Evolutionary conservation across 129 eudicot genomes (phyloP).

Genomic region (Calendula officinalis): DNA sequence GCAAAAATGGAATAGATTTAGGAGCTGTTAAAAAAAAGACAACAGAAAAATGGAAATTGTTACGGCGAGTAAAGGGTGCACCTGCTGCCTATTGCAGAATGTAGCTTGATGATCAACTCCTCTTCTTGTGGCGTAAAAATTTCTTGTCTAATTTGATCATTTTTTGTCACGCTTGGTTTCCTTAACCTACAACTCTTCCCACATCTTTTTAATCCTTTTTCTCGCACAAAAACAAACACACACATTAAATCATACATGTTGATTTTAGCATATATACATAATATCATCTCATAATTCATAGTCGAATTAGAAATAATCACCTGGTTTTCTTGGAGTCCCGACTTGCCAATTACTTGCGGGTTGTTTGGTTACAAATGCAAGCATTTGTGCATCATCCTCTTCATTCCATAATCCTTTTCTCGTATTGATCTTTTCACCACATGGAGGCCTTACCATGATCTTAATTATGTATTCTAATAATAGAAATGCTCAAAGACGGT

Average conservation of each 20-base stretch:
- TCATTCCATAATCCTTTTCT: slow-evolving; percentile 44
- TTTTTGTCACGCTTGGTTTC: slow-evolving; percentile 44
- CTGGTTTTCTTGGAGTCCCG: slow-evolving; percentile 45
- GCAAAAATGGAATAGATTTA: too few relatives aligned
- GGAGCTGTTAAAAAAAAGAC: too few relatives aligned
- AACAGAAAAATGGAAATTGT: background rate
- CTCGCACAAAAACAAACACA: slow-evolving; percentile 17
- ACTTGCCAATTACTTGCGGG: slow-evolving; percentile 46
- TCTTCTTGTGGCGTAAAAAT: slow-evolving; percentile 86
- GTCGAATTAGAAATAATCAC: slow-evolving; percentile 27
- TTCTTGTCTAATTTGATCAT: slow-evolving; percentile 45
- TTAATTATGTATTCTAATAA: slow-evolving; percentile 7
- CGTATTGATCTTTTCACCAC: slow-evolving; percentile 38
- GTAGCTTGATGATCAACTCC: slow-evolving; percentile 81
- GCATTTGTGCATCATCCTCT: slow-evolving; percentile 43
- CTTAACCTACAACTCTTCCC: slow-evolving; percentile 70
- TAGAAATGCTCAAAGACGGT: slow-evolving; percentile 22
- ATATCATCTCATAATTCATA: background rate
- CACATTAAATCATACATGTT: slow-evolving; percentile 4
- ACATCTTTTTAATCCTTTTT: slow-evolving; percentile 52
- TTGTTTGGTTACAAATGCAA: slow-evolving; percentile 39
- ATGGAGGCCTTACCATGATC: slow-evolving; percentile 64
- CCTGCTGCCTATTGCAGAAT: slow-evolving; percentile 97
- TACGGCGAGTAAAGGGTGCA: background rate
- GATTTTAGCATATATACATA: background rate